Conservation (phyloP, 139 green algal genomes). For the Microglena sp. region DNA sequence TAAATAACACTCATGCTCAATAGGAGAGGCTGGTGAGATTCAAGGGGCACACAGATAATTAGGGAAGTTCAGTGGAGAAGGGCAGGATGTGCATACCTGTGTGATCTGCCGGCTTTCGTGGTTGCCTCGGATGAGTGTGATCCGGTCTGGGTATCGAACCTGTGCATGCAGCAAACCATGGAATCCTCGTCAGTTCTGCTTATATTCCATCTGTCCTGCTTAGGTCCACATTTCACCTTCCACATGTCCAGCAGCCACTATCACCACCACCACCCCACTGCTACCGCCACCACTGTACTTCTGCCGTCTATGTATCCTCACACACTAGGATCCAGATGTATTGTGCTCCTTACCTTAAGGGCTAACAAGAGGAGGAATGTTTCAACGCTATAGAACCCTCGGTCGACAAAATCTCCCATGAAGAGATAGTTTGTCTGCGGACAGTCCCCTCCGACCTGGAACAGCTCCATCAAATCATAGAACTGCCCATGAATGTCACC, state of each 20-base stretch:
- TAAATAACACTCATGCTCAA: not conserved
- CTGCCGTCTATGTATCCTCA: too few species aligned
- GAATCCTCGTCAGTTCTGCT: not conserved
- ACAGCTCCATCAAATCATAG: slow-evolving; percentile 97
- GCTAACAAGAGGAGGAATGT: slow-evolving; percentile 96
- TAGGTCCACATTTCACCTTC: too few species aligned
- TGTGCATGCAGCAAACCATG: slow-evolving; percentile 21
- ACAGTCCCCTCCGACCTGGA: slow-evolving; percentile 90
- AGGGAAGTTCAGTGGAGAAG: too few species aligned
- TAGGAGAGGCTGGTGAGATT: too few species aligned
- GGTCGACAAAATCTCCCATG: slow-evolving; percentile 99
- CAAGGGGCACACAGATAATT: too few species aligned
- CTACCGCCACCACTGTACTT: too few species aligned
- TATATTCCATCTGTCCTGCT: not conserved
- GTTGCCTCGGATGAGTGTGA: slow-evolving; percentile 96
- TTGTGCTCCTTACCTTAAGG: slow-evolving; percentile 93
- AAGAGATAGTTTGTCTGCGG: slow-evolving; percentile 98
- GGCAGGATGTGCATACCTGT: too few species aligned
- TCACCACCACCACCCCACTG: too few species aligned
- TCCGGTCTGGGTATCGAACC: slow-evolving; percentile 81
- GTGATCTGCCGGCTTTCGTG: slow-evolving; percentile 98
- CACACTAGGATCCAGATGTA: too few species aligned
- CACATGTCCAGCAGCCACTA: too few species aligned
- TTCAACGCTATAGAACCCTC: slow-evolving; percentile 96
- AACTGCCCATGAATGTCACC: slow-evolving; percentile 99